Evolutionary conservation across 352 stramenopile genomes (phyloP).

Genomic region (Phytophthora crassamura): DNA sequence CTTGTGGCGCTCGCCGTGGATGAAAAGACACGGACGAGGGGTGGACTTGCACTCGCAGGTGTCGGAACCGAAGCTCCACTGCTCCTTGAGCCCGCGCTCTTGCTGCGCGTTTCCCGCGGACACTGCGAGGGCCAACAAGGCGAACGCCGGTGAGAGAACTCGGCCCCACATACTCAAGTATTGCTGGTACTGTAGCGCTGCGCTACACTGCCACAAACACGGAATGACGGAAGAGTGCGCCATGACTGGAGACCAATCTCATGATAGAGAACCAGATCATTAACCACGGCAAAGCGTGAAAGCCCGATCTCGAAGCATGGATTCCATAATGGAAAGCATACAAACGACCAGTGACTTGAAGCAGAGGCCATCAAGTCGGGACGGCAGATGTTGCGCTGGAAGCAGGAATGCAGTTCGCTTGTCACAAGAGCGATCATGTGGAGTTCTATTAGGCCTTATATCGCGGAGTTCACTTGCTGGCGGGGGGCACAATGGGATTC

Average conservation of each 20-base stretch:
- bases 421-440: neutral
- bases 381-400: conserved; percentile 9
- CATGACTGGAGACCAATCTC: conserved; percentile 12
- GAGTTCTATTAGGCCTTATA: too few species aligned
- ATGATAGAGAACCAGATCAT: conserved; percentile 16
- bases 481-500: too few species aligned
- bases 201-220: conserved; percentile 7
- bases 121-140: conserved; percentile 12
- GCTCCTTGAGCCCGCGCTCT: conserved; percentile 6
- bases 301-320: conserved; percentile 14
- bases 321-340: conserved; percentile 12
- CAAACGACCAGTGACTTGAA: conserved; percentile 3
- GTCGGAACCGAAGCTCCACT: conserved; percentile 31
- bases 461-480: too few species aligned
- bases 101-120: conserved; percentile 1
- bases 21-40: conserved; percentile 51
- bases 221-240: conserved; percentile 11
- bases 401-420: conserved; percentile 2
- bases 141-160: conserved; percentile 15
- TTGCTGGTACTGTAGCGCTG: conserved; percentile 9
- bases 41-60: conserved; percentile 41
- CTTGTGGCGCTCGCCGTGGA: conserved; percentile 42
- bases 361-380: neutral
- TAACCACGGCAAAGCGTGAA: conserved; percentile 20
- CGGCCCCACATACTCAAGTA: conserved; percentile 15